Conservation (phyloP, 108 stramenopile genomes). For the Fistulifera solaris region DNA sequence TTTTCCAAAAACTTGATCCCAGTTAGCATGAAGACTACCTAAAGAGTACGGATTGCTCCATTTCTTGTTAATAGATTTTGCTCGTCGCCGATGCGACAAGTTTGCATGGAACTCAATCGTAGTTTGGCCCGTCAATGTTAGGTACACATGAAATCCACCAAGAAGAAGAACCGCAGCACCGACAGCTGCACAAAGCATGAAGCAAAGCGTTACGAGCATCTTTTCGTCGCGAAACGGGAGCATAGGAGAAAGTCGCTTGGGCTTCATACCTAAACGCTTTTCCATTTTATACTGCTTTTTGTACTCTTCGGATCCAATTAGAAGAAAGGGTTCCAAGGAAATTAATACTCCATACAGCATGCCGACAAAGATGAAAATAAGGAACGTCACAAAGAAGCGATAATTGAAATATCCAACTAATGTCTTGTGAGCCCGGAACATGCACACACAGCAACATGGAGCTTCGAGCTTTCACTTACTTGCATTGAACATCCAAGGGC, state of each 20-base stretch:
- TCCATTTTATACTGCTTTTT: slow-evolving; percentile 25
- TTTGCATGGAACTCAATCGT: slow-evolving; percentile 92
- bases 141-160: slow-evolving; percentile 72
- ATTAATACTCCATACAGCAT: slow-evolving; percentile 64
- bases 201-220: slow-evolving; percentile 54
- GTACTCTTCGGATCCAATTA: slow-evolving; percentile 27
- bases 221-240: slow-evolving; percentile 55
- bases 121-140: slow-evolving; percentile 66
- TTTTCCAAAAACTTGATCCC: slow-evolving; percentile 67
- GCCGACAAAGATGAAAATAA: slow-evolving; percentile 57
- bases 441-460: not conserved
- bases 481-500: slow-evolving; percentile 91
- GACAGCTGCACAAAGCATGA: slow-evolving; percentile 76
- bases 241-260: slow-evolving; percentile 22
- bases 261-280: not conserved
- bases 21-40: slow-evolving; percentile 51
- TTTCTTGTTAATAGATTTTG: slow-evolving; percentile 18
- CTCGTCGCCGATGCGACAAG: slow-evolving; percentile 32
- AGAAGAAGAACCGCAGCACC: slow-evolving; percentile 62
- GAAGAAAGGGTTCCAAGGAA: slow-evolving; percentile 48
- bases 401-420: slow-evolving; percentile 96
- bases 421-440: not conserved
- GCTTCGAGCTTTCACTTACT: slow-evolving; percentile 17
- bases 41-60: slow-evolving; percentile 75
- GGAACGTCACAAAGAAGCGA: slow-evolving; percentile 93